Evolutionary conservation across 1,284 basidiomycete species (phyloP), one percentile per base, ranked within the genome.

Genomic region (Trichosporon sp.): DNA sequence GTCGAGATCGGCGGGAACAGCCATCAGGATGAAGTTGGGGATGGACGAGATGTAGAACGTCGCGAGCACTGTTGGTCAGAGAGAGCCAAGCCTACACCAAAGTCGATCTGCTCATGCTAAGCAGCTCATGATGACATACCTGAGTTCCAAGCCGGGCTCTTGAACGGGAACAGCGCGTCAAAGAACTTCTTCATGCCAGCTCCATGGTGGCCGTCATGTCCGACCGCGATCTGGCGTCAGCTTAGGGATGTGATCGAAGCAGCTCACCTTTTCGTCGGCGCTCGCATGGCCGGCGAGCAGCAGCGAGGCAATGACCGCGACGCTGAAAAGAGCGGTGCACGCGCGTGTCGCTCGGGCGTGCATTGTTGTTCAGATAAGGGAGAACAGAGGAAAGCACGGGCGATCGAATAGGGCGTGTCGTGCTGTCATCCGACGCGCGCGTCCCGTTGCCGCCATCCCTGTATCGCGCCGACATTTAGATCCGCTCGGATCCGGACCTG

Each of bases 11-110:
- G 89, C 88, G 25, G 91, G 91, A 68, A 94, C 93, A 75, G 92
- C 91, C 8, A 90, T 88, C 58, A 95, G 87, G 70, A 95, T 92
- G 73, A 94, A 90, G 81, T 95, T 95, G 60, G 91, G 92, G 62
- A 93, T 86, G 46, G 91, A 93, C 83, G 90, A 92, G 78, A 93
- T 93, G 82, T 94, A 93, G 83, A 93, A 92, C 32, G 91, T 93
- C 68, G 89, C 91, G 44, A 93, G 83, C 67, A 94, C 86, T 86
- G 69, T 32, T 37, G 37, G 63, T 70, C 14, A 62, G 34, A n/a
- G n/a, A n/a, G n/a, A n/a, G n/a, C n/a, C n/a, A n/a, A n/a, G n/a
- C n/a, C 40, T 40, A 34, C 33, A 21, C 21, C 19, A 49, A 21
- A 13, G n/a, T n/a, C 44, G 44, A 6, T 19, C n/a, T 11, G 13